Conservation (phyloP, 2,329 filamentous ascomycete species). For the Penicillium hesseltinei region DNA sequence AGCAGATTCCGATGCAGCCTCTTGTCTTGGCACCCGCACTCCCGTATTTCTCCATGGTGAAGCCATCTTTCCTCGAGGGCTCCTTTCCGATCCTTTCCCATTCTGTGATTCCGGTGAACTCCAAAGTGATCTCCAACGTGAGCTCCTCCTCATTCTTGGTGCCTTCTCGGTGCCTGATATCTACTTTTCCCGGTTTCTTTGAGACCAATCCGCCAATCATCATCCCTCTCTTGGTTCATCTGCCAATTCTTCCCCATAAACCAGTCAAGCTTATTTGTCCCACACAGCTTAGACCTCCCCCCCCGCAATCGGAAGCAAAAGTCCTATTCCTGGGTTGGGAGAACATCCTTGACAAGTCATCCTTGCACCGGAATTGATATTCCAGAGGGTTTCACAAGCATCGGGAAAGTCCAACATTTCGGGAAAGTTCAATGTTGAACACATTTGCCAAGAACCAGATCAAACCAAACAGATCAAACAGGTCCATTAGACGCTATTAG, state of each 20-base stretch:
- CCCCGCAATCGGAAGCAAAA: conserved; percentile 2
- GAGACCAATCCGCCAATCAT: conserved; percentile 1
- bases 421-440: background rate
- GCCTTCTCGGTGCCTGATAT: background rate
- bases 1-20: background rate
- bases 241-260: background rate
- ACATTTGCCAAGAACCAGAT: background rate
- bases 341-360: background rate
- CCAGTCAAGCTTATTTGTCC: conserved; percentile 1
- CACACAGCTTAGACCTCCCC: conserved; percentile 2
- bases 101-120: conserved; percentile 27
- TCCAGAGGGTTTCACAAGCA: background rate
- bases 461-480: background rate
- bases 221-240: background rate
- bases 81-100: conserved; percentile 25
- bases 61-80: background rate
- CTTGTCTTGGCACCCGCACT: background rate
- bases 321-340: background rate
- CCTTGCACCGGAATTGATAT: background rate
- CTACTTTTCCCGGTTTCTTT: background rate
- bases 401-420: background rate
- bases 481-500: conserved; percentile 5
- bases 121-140: background rate
- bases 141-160: background rate
- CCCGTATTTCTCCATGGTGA: background rate